Evolutionary conservation across 2,329 filamentous ascomycete genomes (phyloP), one percentile per base, ranked within the genome.

Genomic region (Cladosporium sp.): DNA sequence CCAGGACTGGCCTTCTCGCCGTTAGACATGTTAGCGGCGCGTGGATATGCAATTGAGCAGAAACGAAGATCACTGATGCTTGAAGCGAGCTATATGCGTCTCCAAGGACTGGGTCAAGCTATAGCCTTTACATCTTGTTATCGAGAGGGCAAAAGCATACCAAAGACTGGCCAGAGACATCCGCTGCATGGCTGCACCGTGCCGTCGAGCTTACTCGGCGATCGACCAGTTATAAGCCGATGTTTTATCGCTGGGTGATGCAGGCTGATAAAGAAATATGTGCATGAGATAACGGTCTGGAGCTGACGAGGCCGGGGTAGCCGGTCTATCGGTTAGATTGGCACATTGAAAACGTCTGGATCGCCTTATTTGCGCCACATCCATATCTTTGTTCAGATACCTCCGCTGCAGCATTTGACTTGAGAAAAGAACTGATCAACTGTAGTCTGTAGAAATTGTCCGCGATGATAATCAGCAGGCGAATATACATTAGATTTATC

Each of bases 1-100:
- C 67, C 68, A 11, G 72, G 70, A 32, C 72, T 74, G 65, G 26
- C 61, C 65, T 72, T 65, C 66, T 76, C 62, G 12, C 15, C 28
- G 32, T 28, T 32, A 28, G 58, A 49, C 41, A 51, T 30, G 11
- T 51, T 51, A 14, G 12, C 36, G 36, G 12, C 24, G 36, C 21
- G n/a, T 47, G n/a, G 2, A 47, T 47, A 47, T 47, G 57, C 57
- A 30, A 47, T 18, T 7, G 14, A 30, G 34, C 36, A 44, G 38
- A 30, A 12, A 55, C 10, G n/a, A 12, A 21, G 14, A 47, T 12
- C 41, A 30, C 52, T 34, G 14, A 18, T 34, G 26, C 52, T 24
- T 24, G 26, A 30, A 30, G 57, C 57, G 10, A 55, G 26, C 28
- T 47, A 55, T 30, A 55, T 32, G 52, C 28, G 10, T 32, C 52